phyloP scores from a whole-genome alignment of 2,329 filamentous ascomycete species.

The Fusarium fujikuroi region DNA sequence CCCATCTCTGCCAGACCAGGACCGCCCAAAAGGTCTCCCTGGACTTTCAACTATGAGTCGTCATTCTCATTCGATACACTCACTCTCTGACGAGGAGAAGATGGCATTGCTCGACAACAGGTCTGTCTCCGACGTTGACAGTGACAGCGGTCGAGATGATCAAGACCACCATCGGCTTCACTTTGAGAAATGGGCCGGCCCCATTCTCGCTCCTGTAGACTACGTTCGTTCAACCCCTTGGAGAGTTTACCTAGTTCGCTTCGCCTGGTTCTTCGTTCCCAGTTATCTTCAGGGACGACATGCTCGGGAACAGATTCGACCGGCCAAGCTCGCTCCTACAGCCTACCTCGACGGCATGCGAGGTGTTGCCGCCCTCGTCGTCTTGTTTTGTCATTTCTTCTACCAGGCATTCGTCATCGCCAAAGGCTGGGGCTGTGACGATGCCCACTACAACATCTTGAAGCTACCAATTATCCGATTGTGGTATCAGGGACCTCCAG shows the following conservation, averaged over 20 bases:
- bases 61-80: slow-evolving; percentile 49
- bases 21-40: slow-evolving; percentile 3
- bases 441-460: slow-evolving; percentile 58
- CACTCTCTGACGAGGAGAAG: slow-evolving; percentile 57
- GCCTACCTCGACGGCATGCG: slow-evolving; percentile 69
- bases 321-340: slow-evolving; percentile 60
- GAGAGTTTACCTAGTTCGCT: slow-evolving; percentile 52
- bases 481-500: slow-evolving; percentile 65
- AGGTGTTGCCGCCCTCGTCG: slow-evolving; percentile 64
- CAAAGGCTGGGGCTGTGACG: slow-evolving; percentile 59
- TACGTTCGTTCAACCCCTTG: slow-evolving; percentile 50
- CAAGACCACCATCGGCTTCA: slow-evolving; percentile 49
- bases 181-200: slow-evolving; percentile 48
- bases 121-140: slow-evolving; percentile 55
- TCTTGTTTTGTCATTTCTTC: slow-evolving; percentile 67
- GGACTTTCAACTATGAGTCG: slow-evolving; percentile 51
- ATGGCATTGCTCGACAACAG: slow-evolving; percentile 58
- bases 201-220: slow-evolving; percentile 45
- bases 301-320: slow-evolving; percentile 54
- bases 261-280: slow-evolving; percentile 61
- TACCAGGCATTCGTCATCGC: slow-evolving; percentile 65
- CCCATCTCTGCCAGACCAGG: not conserved
- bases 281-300: slow-evolving; percentile 61
- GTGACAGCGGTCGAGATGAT: slow-evolving; percentile 53
- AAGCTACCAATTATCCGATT: slow-evolving; percentile 65